Conservation (phyloP, 441 rosid genomes). For the Croton setiger region DNA sequence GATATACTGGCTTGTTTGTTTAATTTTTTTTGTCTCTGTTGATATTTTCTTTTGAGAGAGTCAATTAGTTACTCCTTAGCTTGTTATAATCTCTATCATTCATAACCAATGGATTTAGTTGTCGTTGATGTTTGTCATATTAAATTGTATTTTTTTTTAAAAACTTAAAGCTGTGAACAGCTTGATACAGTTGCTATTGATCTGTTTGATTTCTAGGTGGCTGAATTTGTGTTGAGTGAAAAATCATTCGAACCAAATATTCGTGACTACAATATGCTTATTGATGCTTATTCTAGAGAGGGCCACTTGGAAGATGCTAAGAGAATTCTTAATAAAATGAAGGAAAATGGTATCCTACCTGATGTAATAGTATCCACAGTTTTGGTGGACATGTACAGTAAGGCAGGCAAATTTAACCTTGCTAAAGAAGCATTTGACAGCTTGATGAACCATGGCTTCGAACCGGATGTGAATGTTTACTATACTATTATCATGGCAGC, state of each 20-base stretch:
- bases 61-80: neutral
- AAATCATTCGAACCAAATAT: constrained; percentile 46
- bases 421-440: constrained; percentile 65
- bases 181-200: constrained; percentile 21
- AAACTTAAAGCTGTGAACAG: neutral
- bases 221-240: constrained; percentile 58
- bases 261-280: constrained; percentile 63
- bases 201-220: constrained; percentile 47
- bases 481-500: constrained; percentile 70
- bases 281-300: constrained; percentile 59
- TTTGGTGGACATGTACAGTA: constrained; percentile 66
- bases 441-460: constrained; percentile 59
- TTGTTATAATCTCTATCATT: neutral
- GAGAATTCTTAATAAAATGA: constrained; percentile 69
- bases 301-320: constrained; percentile 60
- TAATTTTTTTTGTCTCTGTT: too few relatives aligned
- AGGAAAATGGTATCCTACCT: constrained; percentile 48
- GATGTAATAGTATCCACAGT: constrained; percentile 49
- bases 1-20: neutral
- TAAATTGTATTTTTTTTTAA: neutral
- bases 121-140: neutral
- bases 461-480: constrained; percentile 50
- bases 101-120: neutral
- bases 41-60: neutral
- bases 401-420: constrained; percentile 38